Base-by-base conservation (phyloP, 495 filamentous ascomycete species). In the Penicillium ucsense region DNA sequence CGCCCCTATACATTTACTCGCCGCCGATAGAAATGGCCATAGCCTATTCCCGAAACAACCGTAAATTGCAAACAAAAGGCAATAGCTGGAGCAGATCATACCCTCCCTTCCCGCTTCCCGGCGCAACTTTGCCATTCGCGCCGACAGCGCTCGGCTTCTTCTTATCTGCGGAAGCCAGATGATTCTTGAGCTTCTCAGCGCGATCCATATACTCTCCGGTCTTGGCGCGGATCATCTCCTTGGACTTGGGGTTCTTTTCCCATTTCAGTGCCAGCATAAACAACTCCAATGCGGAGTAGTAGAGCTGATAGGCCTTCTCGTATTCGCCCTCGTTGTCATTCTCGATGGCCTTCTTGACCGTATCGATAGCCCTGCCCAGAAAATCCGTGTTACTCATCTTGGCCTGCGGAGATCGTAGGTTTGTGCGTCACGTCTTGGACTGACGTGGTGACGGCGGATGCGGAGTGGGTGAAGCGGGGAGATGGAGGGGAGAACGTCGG, bases 251-350 rank as follows among this genome's bases (percentile, higher is more conserved):
- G 68, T 95, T 97, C 77, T 97, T 99, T 73, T 96, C 91, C 89
- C 89, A 97, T 73, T 97, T 97, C 31, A 95, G 71, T 7, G 90
- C 91, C 38, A 95, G 80, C 86, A 96, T 91, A 71, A 96, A 96
- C 43, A 94, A 76, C 70, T 96, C 89, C 52, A 97, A 83, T 50
- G 90, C 80, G 60, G 86, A 80, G 73, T 94, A 95, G 78, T 99
- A 99, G 43, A 80, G 71, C 59, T 95, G 86, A 70, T 95, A 96
- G 43, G 92, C 92, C 63, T 92, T 88, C 53, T 96, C 88, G 67
- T 97, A 99, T 55, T 97, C 86, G 52, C 85, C 86, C n/a, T 85
- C 82, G 49, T 88, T 94, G 76, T 99, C 92, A 59, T 83, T 78
- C 66, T 95, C 90, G 74, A 99, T 95, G 56, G 92, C 92, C 67